Percentiles rank a stretch among this genome's conserved stretches.
Evolutionary conservation across 1,284 basidiomycete species (phyloP).

Genomic region (Phlebopus sp.): DNA sequence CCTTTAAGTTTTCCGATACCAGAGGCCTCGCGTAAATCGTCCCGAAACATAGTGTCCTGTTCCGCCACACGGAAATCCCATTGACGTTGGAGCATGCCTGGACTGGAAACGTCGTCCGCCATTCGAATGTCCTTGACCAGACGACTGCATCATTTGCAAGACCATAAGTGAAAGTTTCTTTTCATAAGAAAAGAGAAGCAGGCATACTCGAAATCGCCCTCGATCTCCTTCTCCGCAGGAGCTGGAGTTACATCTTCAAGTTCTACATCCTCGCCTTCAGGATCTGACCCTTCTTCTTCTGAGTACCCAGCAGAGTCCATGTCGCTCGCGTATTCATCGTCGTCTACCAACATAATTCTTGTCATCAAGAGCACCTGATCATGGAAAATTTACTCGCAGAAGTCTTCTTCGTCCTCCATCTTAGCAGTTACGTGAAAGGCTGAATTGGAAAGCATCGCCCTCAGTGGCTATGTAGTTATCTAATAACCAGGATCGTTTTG

Average conservation of each 20-base stretch:
- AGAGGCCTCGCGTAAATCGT: slow-evolving; percentile 67
- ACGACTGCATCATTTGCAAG: slow-evolving; percentile 12
- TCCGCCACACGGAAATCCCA: slow-evolving; percentile 71
- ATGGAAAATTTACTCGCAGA: slow-evolving; percentile 17
- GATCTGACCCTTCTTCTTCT: slow-evolving; percentile 7
- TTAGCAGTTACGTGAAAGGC: not conserved
- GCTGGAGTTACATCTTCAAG: slow-evolving; percentile 5
- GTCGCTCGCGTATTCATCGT: slow-evolving; percentile 1
- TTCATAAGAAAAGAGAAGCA: not conserved
- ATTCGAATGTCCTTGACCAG: slow-evolving; percentile 27
- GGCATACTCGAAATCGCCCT: slow-evolving; percentile 30
- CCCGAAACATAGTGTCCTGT: slow-evolving; percentile 62
- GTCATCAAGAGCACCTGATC: not conserved
- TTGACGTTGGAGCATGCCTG: slow-evolving; percentile 34
- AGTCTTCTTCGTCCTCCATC: slow-evolving; percentile 20
- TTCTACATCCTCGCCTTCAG: not conserved
- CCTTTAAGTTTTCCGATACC: slow-evolving; percentile 60
- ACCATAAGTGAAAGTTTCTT: not conserved
- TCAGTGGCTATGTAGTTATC: no score
- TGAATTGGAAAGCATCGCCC: no score
- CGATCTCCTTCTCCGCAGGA: slow-evolving; percentile 18
- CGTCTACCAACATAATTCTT: slow-evolving; percentile 6
- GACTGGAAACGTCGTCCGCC: slow-evolving; percentile 42
- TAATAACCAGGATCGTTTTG: no score
- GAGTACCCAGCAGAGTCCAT: slow-evolving; percentile 3